These are phyloP conservation scores for Starmerella tilneyi DNA, from an alignment of 805 yeast species.

Conservation along the genomic window DNA sequence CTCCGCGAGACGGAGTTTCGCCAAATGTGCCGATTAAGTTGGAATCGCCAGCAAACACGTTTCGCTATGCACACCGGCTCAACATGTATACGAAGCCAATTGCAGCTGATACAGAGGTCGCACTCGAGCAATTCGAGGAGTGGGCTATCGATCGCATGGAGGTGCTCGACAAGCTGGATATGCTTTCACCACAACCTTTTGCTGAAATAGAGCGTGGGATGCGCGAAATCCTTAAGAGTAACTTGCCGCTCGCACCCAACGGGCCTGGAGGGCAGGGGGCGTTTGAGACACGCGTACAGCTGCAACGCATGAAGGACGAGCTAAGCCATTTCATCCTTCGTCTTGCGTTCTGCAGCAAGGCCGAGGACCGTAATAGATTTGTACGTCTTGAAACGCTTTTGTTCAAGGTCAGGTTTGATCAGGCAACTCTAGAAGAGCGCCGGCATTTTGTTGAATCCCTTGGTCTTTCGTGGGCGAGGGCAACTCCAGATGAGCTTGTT, in stretches of 20 bases:
- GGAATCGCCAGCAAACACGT: constrained; percentile 9
- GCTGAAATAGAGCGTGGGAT: constrained; percentile 53
- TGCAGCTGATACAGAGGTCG: constrained; percentile 78
- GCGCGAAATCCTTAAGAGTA: constrained; percentile 53
- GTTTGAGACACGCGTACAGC: constrained; percentile 3
- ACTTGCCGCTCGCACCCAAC: constrained; percentile 44
- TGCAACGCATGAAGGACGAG: constrained; percentile 76
- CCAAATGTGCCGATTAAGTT: constrained; percentile 13
- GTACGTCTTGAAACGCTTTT: constrained; percentile 63
- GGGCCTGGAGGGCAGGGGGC: constrained; percentile 25
- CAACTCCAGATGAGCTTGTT: constrained; percentile 50
- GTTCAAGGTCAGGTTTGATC: constrained; percentile 61
- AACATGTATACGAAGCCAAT: constrained; percentile 50
- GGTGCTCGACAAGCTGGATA: constrained; percentile 75
- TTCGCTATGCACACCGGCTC: constrained; percentile 45
- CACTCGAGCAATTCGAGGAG: constrained; percentile 81
- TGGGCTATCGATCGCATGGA: constrained; percentile 93
- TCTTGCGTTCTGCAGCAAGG: constrained; percentile 73
- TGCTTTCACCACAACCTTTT: constrained; percentile 39
- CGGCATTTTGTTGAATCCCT: constrained; percentile 54
- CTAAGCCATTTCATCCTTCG: constrained; percentile 83
- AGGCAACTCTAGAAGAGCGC: constrained; percentile 57
- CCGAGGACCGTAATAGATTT: constrained; percentile 73
- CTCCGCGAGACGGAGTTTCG: neutral
- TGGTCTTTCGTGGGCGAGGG: constrained; percentile 64